Evolutionary conservation across 164 flowering plant species (phyloP).

Genomic region (Liriodendron chinense): DNA sequence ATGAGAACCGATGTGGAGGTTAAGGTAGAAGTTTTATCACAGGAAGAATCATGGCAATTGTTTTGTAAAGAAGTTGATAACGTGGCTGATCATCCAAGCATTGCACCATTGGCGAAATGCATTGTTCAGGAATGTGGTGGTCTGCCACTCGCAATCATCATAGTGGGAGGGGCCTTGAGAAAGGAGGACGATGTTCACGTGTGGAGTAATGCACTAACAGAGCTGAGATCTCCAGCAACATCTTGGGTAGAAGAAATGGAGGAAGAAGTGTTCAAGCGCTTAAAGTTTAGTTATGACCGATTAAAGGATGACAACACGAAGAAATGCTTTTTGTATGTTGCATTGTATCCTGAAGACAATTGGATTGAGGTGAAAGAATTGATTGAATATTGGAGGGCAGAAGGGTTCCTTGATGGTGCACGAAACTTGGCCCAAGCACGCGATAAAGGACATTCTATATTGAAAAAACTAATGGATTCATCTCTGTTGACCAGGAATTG

Average conservation of each 20-base stretch:
- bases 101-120: background rate
- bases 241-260: background rate
- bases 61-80: background rate
- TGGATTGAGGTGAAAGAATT: background rate
- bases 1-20: background rate
- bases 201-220: background rate
- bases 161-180: background rate
- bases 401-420: background rate
- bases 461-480: background rate
- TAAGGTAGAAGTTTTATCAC: background rate
- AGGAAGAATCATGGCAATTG: background rate
- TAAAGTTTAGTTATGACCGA: background rate
- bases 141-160: background rate
- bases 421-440: background rate
- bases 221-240: background rate
- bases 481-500: background rate
- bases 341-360: slow-evolving; percentile 1
- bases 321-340: background rate
- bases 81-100: background rate
- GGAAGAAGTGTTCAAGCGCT: background rate
- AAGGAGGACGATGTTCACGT: background rate
- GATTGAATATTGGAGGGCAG: background rate
- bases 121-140: background rate
- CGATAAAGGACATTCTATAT: background rate
- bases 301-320: background rate